Percentiles rank a stretch among this genome's conserved stretches.
Evolutionary conservation across 2,329 filamentous ascomycete species (phyloP).

Genomic region (Claviceps arundinis): DNA sequence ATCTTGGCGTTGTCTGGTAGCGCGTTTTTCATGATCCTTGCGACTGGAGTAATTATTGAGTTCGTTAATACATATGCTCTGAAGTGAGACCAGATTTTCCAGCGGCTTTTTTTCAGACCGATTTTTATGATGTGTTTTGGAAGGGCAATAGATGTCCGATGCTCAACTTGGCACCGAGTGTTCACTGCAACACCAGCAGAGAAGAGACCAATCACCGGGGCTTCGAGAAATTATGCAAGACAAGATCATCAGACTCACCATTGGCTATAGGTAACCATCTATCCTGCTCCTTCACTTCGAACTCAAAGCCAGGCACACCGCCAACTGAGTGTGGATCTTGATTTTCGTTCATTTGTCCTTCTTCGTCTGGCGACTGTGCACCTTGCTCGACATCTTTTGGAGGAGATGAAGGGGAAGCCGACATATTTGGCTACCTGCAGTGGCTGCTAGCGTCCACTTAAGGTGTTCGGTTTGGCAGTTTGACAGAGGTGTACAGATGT

Average conservation of each 20-base stretch:
- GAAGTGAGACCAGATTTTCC: constrained; percentile 34
- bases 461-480: constrained; percentile 35
- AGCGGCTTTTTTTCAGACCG: constrained; percentile 35
- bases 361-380: constrained; percentile 86
- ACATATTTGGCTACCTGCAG: constrained; percentile 79
- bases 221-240: constrained; percentile 9
- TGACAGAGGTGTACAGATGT: constrained; percentile 4
- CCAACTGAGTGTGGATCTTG: constrained; percentile 59
- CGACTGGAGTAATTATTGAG: constrained; percentile 73
- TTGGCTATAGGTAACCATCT: constrained; percentile 99
- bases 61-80: constrained; percentile 75
- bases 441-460: constrained; percentile 48
- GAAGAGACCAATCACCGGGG: background rate
- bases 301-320: constrained; percentile 66
- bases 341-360: constrained; percentile 84
- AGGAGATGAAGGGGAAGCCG: constrained; percentile 72
- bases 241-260: constrained; percentile 56
- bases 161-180: constrained; percentile 11
- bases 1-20: constrained; percentile 98
- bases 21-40: constrained; percentile 97
- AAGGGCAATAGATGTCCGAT: constrained; percentile 18
- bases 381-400: constrained; percentile 89
- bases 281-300: constrained; percentile 99
- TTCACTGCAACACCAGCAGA: background rate
- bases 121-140: constrained; percentile 47